phyloP scores from a whole-genome alignment of 2,329 filamentous ascomycete species.

The Hymenoscyphus scutula region DNA sequence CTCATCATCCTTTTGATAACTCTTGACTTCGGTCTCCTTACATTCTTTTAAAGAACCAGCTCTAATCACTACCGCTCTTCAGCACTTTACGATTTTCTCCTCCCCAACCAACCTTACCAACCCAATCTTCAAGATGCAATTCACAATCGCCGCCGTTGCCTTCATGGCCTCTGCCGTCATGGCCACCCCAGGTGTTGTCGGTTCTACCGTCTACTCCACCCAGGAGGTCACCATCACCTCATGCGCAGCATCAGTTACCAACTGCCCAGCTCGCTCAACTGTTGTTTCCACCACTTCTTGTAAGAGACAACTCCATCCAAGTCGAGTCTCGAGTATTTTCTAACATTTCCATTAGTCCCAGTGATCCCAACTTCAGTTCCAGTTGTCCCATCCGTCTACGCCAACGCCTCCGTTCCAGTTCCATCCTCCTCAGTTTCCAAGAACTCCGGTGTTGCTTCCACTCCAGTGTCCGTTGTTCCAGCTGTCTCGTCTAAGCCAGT shows the following conservation, averaged over 20 bases:
- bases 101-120: slow-evolving; percentile 17
- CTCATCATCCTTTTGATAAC: slow-evolving; percentile 22
- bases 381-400: slow-evolving; percentile 16
- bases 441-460: slow-evolving; percentile 11
- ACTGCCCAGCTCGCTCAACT: slow-evolving; percentile 40
- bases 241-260: slow-evolving; percentile 46
- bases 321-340: neutral
- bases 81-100: slow-evolving; percentile 19
- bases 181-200: slow-evolving; percentile 3
- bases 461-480: neutral
- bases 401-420: slow-evolving; percentile 16
- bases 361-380: slow-evolving; percentile 14
- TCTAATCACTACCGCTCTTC: slow-evolving; percentile 25
- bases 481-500: slow-evolving; percentile 11
- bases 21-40: slow-evolving; percentile 34
- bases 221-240: slow-evolving; percentile 52
- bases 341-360: slow-evolving; percentile 15
- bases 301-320: neutral
- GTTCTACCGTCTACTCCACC: slow-evolving; percentile 45
- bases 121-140: slow-evolving; percentile 38
- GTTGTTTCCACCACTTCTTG: slow-evolving; percentile 25
- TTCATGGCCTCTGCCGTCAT: slow-evolving; percentile 32
- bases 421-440: slow-evolving; percentile 2
- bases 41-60: slow-evolving; percentile 32
- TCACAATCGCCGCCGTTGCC: slow-evolving; percentile 35